Base-by-base conservation (phyloP, 352 stramenopile genomes). In the Phytophthora macrochlamydospora region DNA sequence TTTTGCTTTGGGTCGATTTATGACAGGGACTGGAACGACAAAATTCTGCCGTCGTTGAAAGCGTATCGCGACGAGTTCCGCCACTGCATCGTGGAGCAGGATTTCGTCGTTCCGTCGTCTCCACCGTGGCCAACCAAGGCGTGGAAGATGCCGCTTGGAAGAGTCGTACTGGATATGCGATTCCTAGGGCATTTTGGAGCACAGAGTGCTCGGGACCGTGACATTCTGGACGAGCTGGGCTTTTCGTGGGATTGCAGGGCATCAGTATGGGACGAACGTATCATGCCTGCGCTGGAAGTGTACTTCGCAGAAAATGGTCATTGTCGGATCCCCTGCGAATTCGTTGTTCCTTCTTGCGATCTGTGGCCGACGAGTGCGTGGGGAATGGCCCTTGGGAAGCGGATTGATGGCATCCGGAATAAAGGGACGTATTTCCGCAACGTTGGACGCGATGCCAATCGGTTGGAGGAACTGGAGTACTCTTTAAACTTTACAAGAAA, bases 1-100 rank as follows among this genome's bases (percentile, higher is more conserved):
- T 86, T 90, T 43, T 71, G 70, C 45, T 55, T 55, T 9, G 83
- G 80, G 35, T 65, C 67, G 35, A 79, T 83, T 52, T 62, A 51
- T 38, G 73, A 52, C 49, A 59, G 62, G 30, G 63, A 88, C 14
- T 90, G 81, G 81, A 67, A 45, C 18, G 55, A 78, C 24, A 67
- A 75, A 45, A 59, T 86, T 12, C 24, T 86, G 3, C 78, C 75
- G 7, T 52, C 67, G 9, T 49, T 87, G 0, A 44, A 68, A 51
- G 67, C 51, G 1, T 83, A 79, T 38, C 48, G 55, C 32, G 12
- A 38, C 0, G 32, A 76, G 14, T 44, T 75, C 42, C 64, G 66
- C 14, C 67, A 87, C 57, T 76, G 72, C 56, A 24, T 72, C 18
- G 55, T 85, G 1, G 18, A 29, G 12, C 24, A 42, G 33, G 56